Evolutionary conservation across 345 rosid species (phyloP), one percentile per base, ranked within the genome.

Genomic region (Cardamine occulta): DNA sequence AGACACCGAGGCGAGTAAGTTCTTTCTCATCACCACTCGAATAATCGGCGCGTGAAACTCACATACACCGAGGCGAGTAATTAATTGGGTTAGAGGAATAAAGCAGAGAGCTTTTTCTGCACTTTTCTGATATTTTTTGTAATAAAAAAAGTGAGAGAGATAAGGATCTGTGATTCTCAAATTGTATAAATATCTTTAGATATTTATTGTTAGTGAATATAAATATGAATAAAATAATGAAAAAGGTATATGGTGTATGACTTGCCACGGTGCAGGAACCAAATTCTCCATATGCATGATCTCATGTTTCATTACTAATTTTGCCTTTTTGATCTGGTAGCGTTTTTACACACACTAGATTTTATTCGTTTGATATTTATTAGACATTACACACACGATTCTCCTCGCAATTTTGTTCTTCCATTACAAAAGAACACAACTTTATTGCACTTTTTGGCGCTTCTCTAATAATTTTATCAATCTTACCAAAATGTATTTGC

Each of bases 201-300:
- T 77, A 77, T 77, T 77, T 63, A 45, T 52, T 67, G 6, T 1
- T 31, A 65, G 7, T 21, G n/a, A 37, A 32, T 34, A 0, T 26
- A 8, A 2, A 32, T 23, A 18, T 31, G 37, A 53, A 53, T 52
- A 53, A 53, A 69, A 32, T 28, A 11, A 1, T 10, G 23, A 13
- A 60, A 76, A 61, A 55, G 54, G 68, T 60, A 8, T 44, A 47
- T 70, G 75, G 80, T 47, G 7, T 35, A 77, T 5, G 54, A 56
- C 53, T 55, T 54, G 80, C 80, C 80, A 70, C 80, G 72, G 61
- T 77, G 51, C 44, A 63, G 72, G 67, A 64, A 64, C 66, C 72
- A 5, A 35, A 37, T 77, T 77, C 80, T 1, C 60, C 28, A 70
- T 31, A n/a, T 18, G 56, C 79, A 61, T 68, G 12, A 75, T 45